Conservation (phyloP, 352 stramenopile genomes). For the Phytophthora tentaculata region DNA sequence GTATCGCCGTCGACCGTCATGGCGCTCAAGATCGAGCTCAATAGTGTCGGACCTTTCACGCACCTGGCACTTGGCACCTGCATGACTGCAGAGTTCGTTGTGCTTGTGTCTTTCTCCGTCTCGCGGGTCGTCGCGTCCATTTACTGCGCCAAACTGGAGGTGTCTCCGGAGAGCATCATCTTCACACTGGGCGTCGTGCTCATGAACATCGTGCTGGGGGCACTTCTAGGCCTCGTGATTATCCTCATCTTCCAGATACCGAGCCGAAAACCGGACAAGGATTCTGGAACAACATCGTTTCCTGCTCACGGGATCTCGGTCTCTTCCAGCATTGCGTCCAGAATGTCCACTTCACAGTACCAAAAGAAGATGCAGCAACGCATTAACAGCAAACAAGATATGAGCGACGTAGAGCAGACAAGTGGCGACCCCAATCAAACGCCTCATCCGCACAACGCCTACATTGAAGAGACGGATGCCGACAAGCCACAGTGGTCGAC, state of each 20-base stretch:
- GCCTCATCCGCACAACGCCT: slow-evolving; percentile 61
- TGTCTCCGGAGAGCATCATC: slow-evolving; percentile 53
- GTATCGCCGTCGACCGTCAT: slow-evolving; percentile 72
- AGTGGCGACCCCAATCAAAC: slow-evolving; percentile 37
- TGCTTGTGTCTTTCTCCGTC: slow-evolving; percentile 71
- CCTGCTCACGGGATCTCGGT: slow-evolving; percentile 7
- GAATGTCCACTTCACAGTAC: slow-evolving; percentile 10
- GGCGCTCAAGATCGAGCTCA: slow-evolving; percentile 79
- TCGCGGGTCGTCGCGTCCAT: slow-evolving; percentile 65
- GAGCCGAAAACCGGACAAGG: slow-evolving; percentile 34
- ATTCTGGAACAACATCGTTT: neutral
- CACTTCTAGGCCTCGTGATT: slow-evolving; percentile 52
- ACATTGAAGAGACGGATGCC: slow-evolving; percentile 47
- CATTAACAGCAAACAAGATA: slow-evolving; percentile 21
- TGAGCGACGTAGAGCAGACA: slow-evolving; percentile 34
- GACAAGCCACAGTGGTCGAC: slow-evolving; percentile 31
- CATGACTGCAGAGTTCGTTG: slow-evolving; percentile 73
- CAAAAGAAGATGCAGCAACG: slow-evolving; percentile 24
- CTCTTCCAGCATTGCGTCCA: slow-evolving; percentile 8
- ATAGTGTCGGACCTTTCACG: slow-evolving; percentile 68
- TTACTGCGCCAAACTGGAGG: slow-evolving; percentile 60
- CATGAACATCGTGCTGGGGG: slow-evolving; percentile 59
- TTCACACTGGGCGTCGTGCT: slow-evolving; percentile 63
- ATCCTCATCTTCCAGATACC: slow-evolving; percentile 66
- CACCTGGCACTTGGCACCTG: slow-evolving; percentile 68